Percentiles rank a stretch among this genome's conserved stretches.
Conservation (phyloP, 495 filamentous ascomycete genomes). For the Talaromyces wortmannii region DNA sequence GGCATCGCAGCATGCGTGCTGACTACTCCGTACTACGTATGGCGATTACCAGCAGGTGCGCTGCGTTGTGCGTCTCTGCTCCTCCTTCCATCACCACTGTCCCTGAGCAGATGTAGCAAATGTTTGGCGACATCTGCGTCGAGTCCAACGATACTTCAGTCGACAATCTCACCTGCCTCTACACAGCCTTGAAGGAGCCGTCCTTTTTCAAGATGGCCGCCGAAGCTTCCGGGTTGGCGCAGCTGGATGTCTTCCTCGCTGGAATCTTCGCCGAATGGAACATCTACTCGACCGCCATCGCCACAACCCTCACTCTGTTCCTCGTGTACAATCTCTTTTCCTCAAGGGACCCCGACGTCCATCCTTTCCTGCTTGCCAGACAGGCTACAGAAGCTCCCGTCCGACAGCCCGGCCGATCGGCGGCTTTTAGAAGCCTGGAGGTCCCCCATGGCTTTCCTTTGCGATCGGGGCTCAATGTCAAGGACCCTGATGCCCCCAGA, state of each 20-base stretch:
- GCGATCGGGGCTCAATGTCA: constrained; percentile 75
- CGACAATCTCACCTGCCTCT: constrained; percentile 1
- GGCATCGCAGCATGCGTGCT: background rate
- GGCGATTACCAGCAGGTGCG: too few relatives aligned
- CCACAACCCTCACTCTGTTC: constrained; percentile 50
- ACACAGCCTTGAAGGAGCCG: background rate
- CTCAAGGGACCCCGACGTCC: constrained; percentile 72
- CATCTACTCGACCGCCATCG: constrained; percentile 59
- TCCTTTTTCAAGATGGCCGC: constrained; percentile 33
- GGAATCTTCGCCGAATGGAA: constrained; percentile 73
- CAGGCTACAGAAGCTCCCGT: constrained; percentile 74
- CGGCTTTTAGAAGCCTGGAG: constrained; percentile 71
- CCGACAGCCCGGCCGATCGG: constrained; percentile 75
- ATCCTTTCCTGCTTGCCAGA: constrained; percentile 82
- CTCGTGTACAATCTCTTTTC: constrained; percentile 57
- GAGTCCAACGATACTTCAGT: constrained; percentile 1
- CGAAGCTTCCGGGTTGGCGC: constrained; percentile 43
- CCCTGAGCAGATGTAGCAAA: background rate
- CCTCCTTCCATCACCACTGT: background rate
- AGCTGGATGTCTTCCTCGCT: constrained; percentile 62
- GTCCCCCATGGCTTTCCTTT: constrained; percentile 82
- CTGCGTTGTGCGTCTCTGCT: background rate
- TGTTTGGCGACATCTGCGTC: constrained; percentile 1
- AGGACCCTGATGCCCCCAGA: constrained; percentile 71
- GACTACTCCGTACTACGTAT: too few relatives aligned